A percentile compares a stretch with the other conserved stretches of the same genome.
phyloP scores from a whole-genome alignment of 169 alveolate species.

The Toxoplasma gondii region DNA sequence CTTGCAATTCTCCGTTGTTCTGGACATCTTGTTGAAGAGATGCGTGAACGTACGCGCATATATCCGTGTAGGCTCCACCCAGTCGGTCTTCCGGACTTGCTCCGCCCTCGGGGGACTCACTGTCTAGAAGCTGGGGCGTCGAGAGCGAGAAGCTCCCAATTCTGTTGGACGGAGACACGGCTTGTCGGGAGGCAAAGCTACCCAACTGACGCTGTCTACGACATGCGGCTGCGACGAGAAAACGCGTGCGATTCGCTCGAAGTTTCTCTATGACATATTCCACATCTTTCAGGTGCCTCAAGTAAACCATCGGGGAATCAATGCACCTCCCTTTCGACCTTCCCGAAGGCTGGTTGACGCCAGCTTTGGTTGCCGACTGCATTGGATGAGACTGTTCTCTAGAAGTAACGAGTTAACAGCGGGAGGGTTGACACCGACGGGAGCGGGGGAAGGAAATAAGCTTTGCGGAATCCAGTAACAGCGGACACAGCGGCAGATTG shows the following conservation, averaged over 20 bases:
- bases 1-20: background rate
- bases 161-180: background rate
- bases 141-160: background rate
- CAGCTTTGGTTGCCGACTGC: no score
- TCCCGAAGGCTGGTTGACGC: background rate
- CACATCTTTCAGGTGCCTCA: background rate
- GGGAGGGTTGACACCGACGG: no score
- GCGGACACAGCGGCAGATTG: no score
- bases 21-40: background rate
- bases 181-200: background rate
- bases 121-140: no score
- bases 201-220: conserved; percentile 1
- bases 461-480: no score
- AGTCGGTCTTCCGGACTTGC: no score
- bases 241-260: conserved; percentile 10
- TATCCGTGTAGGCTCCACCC: no score
- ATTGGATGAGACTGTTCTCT: no score
- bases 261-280: conserved; percentile 13
- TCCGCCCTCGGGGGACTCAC: no score
- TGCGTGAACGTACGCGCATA: no score
- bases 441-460: no score
- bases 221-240: conserved; percentile 1
- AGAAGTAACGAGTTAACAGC: no score
- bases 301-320: background rate
- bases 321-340: background rate